Base-by-base conservation (phyloP, 495 filamentous ascomycete species). In the Poronia punctata region DNA sequence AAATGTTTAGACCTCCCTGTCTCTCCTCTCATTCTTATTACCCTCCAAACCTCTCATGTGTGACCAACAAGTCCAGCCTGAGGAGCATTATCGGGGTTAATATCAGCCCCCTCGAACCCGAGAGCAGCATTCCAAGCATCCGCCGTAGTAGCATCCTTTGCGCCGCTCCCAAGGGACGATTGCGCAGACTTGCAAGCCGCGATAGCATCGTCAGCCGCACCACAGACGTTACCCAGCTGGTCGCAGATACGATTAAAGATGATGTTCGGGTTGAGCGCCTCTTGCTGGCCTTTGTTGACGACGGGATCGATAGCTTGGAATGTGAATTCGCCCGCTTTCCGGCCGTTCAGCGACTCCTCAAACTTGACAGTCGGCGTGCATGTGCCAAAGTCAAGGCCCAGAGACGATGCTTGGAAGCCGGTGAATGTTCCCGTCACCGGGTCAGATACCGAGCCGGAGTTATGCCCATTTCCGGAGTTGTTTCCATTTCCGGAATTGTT, bases 181-280 rank as follows among this genome's bases (percentile, higher is more conserved):
- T 70, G 57, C 11, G 73, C 76, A 3, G 39, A 53, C 33, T 38
- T 37, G 56, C 67, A 72, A 3, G 65, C 63, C 24, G 60, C 51
- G 57, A 68, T 61, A 38, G 73, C 76, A 22, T 75, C 76, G 24
- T 60, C 56, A 56, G 73, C 75, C 32, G 75, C 75, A 27, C 56
- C 61, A 64, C 76, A 80, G 28, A 76, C 64, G 55, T 72, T 72
- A 56, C 33, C 67, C 22, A 79, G 65, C 65, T 78, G 74, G 58
- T 80, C 74, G 53, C 74, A 75, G 54, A 80, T 69, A 39, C 74
- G 70, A 67, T 79, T 80, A 62, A 76, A 76, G 66, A 80, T 82
- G 67, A 80, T 82, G 61, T 70, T 67, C 38, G 72, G 71, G 66
- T 77, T 75, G 19, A 76, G 53, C 11, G 72, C 72, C 26, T 65